Conservation (phyloP, 108 stramenopile species). For the Nannochloropsis gaditana region DNA sequence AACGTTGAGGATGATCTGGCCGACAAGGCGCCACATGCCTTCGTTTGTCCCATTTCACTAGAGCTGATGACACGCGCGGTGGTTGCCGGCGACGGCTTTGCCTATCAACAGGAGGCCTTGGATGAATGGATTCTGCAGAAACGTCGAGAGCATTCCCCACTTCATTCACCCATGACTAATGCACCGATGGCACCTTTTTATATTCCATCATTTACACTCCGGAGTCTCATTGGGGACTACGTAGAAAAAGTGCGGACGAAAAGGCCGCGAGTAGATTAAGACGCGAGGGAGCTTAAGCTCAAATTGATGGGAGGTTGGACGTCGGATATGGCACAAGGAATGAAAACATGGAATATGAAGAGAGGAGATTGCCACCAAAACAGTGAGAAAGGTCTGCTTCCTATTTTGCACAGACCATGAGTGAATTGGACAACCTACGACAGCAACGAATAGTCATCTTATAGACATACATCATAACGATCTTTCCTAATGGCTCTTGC, state of each 20-base stretch:
- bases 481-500: too few relatives aligned
- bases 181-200: slow-evolving; percentile 6
- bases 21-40: background rate
- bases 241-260: background rate
- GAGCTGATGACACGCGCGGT: background rate
- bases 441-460: too few relatives aligned
- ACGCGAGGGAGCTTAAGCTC: background rate
- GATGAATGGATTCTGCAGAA: background rate
- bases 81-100: background rate
- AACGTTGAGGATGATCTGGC: background rate
- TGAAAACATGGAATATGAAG: background rate
- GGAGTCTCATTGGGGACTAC: background rate
- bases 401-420: too few relatives aligned
- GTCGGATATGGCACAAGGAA: background rate
- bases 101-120: slow-evolving; percentile 9
- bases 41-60: background rate
- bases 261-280: background rate
- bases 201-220: slow-evolving; percentile 10
- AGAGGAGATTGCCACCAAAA: background rate
- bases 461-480: too few relatives aligned
- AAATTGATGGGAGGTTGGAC: background rate
- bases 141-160: background rate
- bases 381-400: too few relatives aligned
- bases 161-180: slow-evolving; percentile 4
- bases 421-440: too few relatives aligned